A percentile compares a stretch with the other conserved stretches of the same genome.
Conservation (phyloP, 2,329 filamentous ascomycete species). For the Diaporthe helianthi region DNA sequence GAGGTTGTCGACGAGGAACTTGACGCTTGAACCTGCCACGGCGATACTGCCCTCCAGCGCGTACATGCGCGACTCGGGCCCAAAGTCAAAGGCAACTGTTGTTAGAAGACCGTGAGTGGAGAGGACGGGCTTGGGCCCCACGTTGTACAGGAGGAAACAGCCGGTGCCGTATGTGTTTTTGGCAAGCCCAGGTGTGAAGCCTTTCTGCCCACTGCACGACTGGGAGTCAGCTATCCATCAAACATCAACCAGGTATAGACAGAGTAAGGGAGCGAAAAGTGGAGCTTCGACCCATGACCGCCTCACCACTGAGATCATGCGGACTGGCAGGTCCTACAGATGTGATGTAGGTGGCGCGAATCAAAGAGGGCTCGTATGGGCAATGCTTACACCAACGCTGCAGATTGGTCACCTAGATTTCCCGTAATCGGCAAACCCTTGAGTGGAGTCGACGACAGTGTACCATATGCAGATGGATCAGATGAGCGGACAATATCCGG, state of each 20-base stretch:
- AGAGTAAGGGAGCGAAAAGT: too few species aligned
- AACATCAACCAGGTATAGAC: too few species aligned
- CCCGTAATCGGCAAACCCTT: slow-evolving; percentile 77
- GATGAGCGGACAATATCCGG: slow-evolving; percentile 85
- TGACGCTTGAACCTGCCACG: slow-evolving; percentile 81
- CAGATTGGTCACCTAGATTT: slow-evolving; percentile 86
- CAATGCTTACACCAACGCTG: slow-evolving; percentile 68
- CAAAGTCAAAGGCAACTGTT: slow-evolving; percentile 88
- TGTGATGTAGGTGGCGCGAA: too few species aligned
- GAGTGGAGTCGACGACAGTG: slow-evolving; percentile 68
- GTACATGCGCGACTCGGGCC: slow-evolving; percentile 70
- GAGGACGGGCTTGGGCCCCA: slow-evolving; percentile 83
- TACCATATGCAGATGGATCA: slow-evolving; percentile 75
- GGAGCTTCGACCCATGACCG: too few species aligned
- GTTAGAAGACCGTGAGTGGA: slow-evolving; percentile 82
- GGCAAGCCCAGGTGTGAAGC: slow-evolving; percentile 80
- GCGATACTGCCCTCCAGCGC: slow-evolving; percentile 86
- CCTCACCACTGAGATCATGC: background rate
- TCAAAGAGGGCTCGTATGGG: rapidly evolving
- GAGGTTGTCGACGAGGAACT: slow-evolving; percentile 72
- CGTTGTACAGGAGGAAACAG: slow-evolving; percentile 89
- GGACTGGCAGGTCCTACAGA: background rate
- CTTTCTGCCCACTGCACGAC: slow-evolving; percentile 69
- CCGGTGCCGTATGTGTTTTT: slow-evolving; percentile 94
- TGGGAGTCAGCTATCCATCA: background rate